A percentile compares a stretch with the other conserved stretches of the same genome.
These are phyloP conservation scores for Ustilago nuda DNA, from an alignment of 1,284 basidiomycete species.

Conservation along the genomic window DNA sequence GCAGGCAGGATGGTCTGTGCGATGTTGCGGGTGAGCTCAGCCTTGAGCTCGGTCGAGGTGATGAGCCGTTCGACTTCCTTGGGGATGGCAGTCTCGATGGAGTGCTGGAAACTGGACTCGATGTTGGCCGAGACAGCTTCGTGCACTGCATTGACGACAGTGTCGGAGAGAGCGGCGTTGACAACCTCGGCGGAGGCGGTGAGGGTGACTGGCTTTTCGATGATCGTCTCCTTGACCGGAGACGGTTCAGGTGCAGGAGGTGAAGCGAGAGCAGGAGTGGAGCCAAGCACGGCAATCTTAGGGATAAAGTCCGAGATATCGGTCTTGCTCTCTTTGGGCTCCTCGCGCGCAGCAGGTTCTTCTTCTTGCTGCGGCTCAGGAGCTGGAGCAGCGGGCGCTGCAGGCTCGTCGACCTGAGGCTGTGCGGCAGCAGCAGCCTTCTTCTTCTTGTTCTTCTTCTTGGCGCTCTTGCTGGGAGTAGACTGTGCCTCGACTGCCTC, in stretches of 20 bases:
- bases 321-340: background rate
- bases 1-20: slow-evolving; percentile 45
- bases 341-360: background rate
- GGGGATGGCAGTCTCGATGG: slow-evolving; percentile 27
- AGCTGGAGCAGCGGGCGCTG: background rate
- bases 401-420: background rate
- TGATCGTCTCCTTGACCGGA: background rate
- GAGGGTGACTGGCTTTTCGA: background rate
- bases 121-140: slow-evolving; percentile 23
- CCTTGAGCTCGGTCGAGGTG: slow-evolving; percentile 34
- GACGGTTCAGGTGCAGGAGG: background rate
- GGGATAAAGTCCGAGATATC: background rate
- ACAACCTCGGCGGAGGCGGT: slow-evolving; percentile 14
- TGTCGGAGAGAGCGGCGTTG: slow-evolving; percentile 18
- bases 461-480: slow-evolving; percentile 18
- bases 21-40: slow-evolving; percentile 45
- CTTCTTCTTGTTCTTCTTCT: slow-evolving; percentile 40
- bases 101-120: slow-evolving; percentile 16
- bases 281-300: background rate
- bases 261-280: background rate
- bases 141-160: slow-evolving; percentile 21
- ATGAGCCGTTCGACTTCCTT: slow-evolving; percentile 45
- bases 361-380: slow-evolving; percentile 1
- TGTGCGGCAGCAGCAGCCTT: slow-evolving; percentile 2
- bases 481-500: background rate